phyloP scores from a whole-genome alignment of 768 basidiomycete species.

The Chalciporus sphaerocephalus region DNA sequence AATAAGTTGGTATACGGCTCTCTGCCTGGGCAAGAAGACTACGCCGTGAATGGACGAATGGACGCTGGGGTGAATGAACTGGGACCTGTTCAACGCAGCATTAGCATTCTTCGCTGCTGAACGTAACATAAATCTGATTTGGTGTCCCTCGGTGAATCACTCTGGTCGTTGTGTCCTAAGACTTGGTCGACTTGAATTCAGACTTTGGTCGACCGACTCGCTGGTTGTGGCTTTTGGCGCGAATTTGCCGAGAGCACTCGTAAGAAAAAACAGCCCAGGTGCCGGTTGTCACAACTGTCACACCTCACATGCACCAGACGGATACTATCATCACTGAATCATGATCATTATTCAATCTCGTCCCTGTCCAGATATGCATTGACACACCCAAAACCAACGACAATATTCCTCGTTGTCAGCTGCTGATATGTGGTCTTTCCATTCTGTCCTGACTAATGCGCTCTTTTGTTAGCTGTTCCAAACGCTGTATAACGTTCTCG shows the following conservation, averaged over 20 bases:
- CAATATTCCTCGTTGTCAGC: neutral
- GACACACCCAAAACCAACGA: neutral
- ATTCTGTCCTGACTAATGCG: neutral
- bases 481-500: conserved; percentile 1
- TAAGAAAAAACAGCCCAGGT: neutral
- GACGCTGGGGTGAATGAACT: conserved; percentile 8
- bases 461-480: conserved; percentile 1
- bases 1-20: conserved; percentile 1
- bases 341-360: no score
- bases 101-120: conserved; percentile 37
- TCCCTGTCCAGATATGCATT: no score
- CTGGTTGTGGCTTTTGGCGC: neutral
- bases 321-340: no score
- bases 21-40: conserved; percentile 2
- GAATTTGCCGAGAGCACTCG: neutral
- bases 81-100: conserved; percentile 34
- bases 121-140: conserved; percentile 36
- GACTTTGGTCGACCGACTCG: neutral
- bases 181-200: no score
- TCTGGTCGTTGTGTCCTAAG: no score
- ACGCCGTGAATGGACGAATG: neutral
- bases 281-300: neutral
- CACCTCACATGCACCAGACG: no score
- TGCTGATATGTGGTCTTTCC: conserved; percentile 1
- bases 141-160: conserved; percentile 7